Percentiles rank a stretch among this genome's conserved stretches.
These are phyloP conservation scores for Boletellus emodensis DNA, from an alignment of 768 basidiomycete genomes.

Conservation along the genomic window DNA sequence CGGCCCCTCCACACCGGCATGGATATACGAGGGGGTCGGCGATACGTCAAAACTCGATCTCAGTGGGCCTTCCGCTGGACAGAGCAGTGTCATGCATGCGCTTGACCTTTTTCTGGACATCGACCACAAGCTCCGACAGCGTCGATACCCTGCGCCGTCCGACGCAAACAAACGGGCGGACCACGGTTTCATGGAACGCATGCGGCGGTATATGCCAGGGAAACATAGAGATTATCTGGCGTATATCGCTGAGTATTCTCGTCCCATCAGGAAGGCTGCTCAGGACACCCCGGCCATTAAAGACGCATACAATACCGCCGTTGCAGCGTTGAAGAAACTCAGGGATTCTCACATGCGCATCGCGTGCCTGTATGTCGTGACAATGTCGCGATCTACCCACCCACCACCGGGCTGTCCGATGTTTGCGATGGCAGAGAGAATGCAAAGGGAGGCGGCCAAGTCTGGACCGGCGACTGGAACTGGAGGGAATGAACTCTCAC, in stretches of 20 bases:
- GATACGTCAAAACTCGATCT: constrained; percentile 56
- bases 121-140: constrained; percentile 76
- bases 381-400: constrained; percentile 66
- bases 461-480: constrained; percentile 71
- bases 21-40: constrained; percentile 79
- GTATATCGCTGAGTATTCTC: constrained; percentile 57
- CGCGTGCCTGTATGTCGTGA: constrained; percentile 82
- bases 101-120: constrained; percentile 84
- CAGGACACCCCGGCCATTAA: constrained; percentile 52
- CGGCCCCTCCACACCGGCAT: constrained; percentile 46
- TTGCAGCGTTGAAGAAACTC: constrained; percentile 75
- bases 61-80: constrained; percentile 91
- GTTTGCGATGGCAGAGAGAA: constrained; percentile 49
- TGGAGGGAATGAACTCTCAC: constrained; percentile 81
- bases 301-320: constrained; percentile 75
- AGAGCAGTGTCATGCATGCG: constrained; percentile 87
- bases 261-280: constrained; percentile 61
- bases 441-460: constrained; percentile 40
- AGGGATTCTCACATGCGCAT: constrained; percentile 88
- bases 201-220: constrained; percentile 94
- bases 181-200: constrained; percentile 84
- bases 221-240: constrained; percentile 81
- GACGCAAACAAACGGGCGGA: constrained; percentile 61
- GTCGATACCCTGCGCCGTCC: constrained; percentile 66
- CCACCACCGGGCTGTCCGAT: constrained; percentile 48